These are phyloP conservation scores for Podaxis pistillaris DNA, from an alignment of 768 basidiomycete genomes.

Conservation along the genomic window DNA sequence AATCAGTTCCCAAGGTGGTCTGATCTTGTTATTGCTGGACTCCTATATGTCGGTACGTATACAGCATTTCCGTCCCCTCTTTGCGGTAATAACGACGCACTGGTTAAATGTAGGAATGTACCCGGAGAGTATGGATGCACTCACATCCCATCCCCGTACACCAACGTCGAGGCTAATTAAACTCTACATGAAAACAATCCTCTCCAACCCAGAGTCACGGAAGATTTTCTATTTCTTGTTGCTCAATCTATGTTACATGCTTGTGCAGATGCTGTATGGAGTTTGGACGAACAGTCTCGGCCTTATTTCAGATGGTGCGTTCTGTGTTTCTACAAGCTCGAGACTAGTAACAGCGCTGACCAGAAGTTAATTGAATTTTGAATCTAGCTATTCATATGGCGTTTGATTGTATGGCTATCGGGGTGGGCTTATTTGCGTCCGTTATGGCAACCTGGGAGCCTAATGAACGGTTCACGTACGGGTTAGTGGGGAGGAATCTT, in stretches of 20 bases:
- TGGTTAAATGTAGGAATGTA: conserved; percentile 43
- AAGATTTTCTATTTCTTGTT: conserved; percentile 97
- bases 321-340: too few relatives aligned
- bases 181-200: conserved; percentile 84
- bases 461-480: conserved; percentile 93
- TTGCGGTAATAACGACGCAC: background rate
- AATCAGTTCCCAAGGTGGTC: conserved; percentile 56
- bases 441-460: conserved; percentile 99
- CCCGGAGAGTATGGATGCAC: conserved; percentile 42
- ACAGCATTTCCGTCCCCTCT: background rate
- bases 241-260: conserved; percentile 94
- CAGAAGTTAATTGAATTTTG: background rate
- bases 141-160: conserved; percentile 44
- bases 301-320: conserved; percentile 89
- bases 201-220: conserved; percentile 88
- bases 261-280: conserved; percentile 95
- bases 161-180: conserved; percentile 54
- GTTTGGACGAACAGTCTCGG: conserved; percentile 98
- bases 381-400: conserved; percentile 95
- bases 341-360: background rate
- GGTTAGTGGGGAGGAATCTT: conserved; percentile 44
- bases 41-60: conserved; percentile 62
- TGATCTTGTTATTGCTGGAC: conserved; percentile 54
- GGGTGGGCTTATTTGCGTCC: conserved; percentile 90
- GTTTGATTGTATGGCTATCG: conserved; percentile 98